A percentile compares a stretch with the other conserved stretches of the same genome.
These are phyloP conservation scores for Anisodus acutangulus DNA, from an alignment of 257 asterid genomes.

Conservation along the genomic window DNA sequence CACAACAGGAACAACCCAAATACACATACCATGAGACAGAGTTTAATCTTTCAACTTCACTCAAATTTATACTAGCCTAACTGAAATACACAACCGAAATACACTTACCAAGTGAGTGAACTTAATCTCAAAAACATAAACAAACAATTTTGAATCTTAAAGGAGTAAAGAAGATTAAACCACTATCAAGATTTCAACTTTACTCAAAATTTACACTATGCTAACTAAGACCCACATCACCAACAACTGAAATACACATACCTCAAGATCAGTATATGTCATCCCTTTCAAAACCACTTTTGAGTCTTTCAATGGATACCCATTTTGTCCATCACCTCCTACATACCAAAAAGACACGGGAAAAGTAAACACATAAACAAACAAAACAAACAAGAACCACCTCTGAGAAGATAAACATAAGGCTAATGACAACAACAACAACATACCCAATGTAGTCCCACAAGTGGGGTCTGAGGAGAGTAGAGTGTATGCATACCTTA, in stretches of 20 bases:
- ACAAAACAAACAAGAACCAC: neutral
- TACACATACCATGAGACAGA: neutral
- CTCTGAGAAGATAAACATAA: neutral
- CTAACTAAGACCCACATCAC: neutral
- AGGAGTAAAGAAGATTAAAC: neutral
- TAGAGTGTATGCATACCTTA: no score
- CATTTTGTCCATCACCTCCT: constrained; percentile 45
- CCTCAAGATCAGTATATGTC: constrained; percentile 84
- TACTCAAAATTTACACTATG: neutral
- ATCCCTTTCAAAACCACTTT: constrained; percentile 82
- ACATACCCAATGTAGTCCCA: no score
- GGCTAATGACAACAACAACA: no score
- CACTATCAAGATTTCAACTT: neutral
- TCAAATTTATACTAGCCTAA: no score
- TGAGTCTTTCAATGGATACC: constrained; percentile 45
- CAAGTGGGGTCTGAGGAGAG: no score
- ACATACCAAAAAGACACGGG: constrained; percentile 4
- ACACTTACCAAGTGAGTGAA: neutral
- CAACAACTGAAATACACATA: constrained; percentile 29
- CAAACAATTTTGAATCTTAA: neutral
- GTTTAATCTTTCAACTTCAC: neutral
- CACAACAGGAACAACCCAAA: neutral
- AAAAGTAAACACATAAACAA: neutral
- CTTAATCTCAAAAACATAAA: neutral
- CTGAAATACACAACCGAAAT: no score